Base-by-base conservation (phyloP, 495 filamentous ascomycete genomes). In the Tuber aestivum region DNA sequence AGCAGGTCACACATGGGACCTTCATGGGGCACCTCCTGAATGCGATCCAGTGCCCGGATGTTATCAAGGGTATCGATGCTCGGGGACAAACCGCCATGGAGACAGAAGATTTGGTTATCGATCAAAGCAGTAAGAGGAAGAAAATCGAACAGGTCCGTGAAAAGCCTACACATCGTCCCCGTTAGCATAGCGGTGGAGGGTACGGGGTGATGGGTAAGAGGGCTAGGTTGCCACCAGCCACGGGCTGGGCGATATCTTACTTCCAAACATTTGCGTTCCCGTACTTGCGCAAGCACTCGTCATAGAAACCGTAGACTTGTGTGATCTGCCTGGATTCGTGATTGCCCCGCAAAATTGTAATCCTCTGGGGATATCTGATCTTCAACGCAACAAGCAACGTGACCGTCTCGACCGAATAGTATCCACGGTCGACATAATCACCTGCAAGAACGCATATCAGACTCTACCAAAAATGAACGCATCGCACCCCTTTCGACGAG, bases 211-310 rank as follows among this genome's bases (percentile, higher is more conserved):
- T 42, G 72, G 42, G 40, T 32, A 12, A 12, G 56, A n/a, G n/a
- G 27, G 56, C n/a, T 32, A 65, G 27, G 27, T 65, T n/a, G n/a
- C n/a, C 56, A 18, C n/a, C 56, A 32, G 41, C 21, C 14, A 48
- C 12, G 21, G 61, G n/a, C 41, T 20, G 37, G 8, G 18, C 44
- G 37, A 38, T 69, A 40, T 70, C 81, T 87, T 92, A 97, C 88
- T 97, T 97, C 95, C 95, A 99, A 79, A 99, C 95, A 83, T 97
- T 98, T 77, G 95, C 95, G 83, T 97, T 97, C 85, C 94, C 94
- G 82, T 97, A 97, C 87, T 97, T 97, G 82, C 94, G 92, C 72
- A 97, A 89, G 84, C 94, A 97, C 83, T 97, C 94, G 84, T 97
- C 94, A 86, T 97, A 97, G 87, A 97, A 97, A 71, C 94, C 94